These are phyloP conservation scores for Galerina sulciceps DNA, from an alignment of 768 basidiomycete species.

Conservation along the genomic window DNA sequence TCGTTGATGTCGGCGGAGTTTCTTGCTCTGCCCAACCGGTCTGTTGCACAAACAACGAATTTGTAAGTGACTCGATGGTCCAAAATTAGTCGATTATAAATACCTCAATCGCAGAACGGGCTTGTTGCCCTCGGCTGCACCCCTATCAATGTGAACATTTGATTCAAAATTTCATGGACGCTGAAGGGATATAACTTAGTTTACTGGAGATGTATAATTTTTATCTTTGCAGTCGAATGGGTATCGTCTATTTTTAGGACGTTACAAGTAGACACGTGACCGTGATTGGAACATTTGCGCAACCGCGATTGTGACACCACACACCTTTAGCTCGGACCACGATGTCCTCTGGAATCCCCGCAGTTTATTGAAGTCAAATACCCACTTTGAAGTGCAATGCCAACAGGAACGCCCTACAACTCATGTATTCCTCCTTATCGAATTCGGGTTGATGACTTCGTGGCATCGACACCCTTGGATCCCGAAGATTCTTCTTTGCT, in stretches of 20 bases:
- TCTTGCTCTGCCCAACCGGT: not conserved
- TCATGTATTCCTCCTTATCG: slow-evolving; percentile 78
- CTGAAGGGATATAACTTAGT: not conserved
- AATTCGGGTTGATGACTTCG: slow-evolving; percentile 89
- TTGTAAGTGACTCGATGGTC: not conserved
- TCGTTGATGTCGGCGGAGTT: not conserved
- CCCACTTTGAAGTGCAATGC: slow-evolving; percentile 48
- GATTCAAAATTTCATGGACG: not conserved
- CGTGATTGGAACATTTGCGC: not conserved
- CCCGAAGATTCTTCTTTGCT: slow-evolving; percentile 44
- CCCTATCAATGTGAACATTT: slow-evolving; percentile 31
- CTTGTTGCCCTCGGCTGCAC: slow-evolving; percentile 33
- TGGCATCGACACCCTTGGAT: slow-evolving; percentile 35
- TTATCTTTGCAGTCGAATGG: not conserved
- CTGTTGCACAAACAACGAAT: not conserved
- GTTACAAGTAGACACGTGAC: not conserved
- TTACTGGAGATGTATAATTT: not conserved
- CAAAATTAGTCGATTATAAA: not conserved
- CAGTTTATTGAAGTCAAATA: not conserved
- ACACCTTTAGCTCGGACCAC: slow-evolving; percentile 4
- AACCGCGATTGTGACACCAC: not conserved
- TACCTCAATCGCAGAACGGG: slow-evolving; percentile 19
- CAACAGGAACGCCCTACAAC: slow-evolving; percentile 75
- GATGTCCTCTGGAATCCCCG: not conserved
- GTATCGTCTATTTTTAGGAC: not conserved